Evolutionary conservation across 1,139 yeast genomes (phyloP).

Genomic region (Yamadazyma siamensis): DNA sequence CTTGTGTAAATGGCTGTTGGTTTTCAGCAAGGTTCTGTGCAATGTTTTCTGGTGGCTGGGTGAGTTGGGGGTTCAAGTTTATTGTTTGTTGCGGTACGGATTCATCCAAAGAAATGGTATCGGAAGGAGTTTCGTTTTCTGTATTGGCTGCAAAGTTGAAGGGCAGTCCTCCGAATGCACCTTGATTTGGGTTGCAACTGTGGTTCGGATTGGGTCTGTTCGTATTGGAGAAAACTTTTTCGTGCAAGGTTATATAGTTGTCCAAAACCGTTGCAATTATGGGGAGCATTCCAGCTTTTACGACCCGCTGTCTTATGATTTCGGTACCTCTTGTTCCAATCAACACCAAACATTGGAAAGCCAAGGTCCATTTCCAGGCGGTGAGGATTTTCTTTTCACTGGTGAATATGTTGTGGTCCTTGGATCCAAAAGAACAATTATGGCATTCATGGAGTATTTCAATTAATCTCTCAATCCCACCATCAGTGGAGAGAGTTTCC

Average conservation of each 20-base stretch:
- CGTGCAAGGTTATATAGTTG: slow-evolving; percentile 59
- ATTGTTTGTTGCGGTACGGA: no score
- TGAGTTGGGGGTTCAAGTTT: neutral
- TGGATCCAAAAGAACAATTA: slow-evolving; percentile 28
- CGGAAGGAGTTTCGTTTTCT: neutral
- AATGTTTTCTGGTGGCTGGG: neutral
- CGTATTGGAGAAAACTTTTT: slow-evolving; percentile 34
- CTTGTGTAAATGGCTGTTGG: neutral
- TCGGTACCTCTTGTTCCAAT: slow-evolving; percentile 94
- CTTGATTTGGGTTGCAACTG: neutral
- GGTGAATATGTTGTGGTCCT: slow-evolving; percentile 35
- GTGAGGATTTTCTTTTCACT: slow-evolving; percentile 53
- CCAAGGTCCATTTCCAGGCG: slow-evolving; percentile 97
- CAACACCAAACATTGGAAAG: slow-evolving; percentile 86
- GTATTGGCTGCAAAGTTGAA: neutral
- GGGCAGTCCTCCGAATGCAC: no score
- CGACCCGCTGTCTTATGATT: slow-evolving; percentile 76
- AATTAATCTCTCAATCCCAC: slow-evolving; percentile 86
- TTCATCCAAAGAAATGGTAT: no score
- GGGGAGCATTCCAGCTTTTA: slow-evolving; percentile 88
- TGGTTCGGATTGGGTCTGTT: slow-evolving; percentile 15
- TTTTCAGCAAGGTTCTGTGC: neutral
- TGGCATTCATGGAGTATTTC: slow-evolving; percentile 82
- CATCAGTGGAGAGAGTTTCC: slow-evolving; percentile 84
- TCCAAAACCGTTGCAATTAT: slow-evolving; percentile 89